These are phyloP conservation scores for Wickerhamiella australiensis DNA, from an alignment of 805 yeast species.

Conservation along the genomic window DNA sequence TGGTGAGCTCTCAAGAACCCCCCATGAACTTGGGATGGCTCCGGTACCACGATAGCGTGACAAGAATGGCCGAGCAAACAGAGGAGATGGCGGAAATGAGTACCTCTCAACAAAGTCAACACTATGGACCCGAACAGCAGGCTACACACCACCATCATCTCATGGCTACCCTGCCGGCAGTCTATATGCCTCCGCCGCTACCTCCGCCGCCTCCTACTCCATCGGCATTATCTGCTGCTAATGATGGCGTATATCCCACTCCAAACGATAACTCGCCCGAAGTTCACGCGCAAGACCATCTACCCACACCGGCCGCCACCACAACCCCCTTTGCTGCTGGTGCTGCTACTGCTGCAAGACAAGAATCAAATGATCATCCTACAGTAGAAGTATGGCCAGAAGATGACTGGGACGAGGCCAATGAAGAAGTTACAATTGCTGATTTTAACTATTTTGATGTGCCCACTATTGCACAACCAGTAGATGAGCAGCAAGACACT, in stretches of 20 bases:
- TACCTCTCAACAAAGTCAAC: not conserved
- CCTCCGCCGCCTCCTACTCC: constrained; percentile 15
- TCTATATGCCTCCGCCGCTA: constrained; percentile 9
- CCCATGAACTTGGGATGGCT: constrained; percentile 12
- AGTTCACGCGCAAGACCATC: not conserved
- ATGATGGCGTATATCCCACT: constrained; percentile 10
- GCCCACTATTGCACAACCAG: constrained; percentile 4
- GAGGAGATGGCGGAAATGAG: not conserved
- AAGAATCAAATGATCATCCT: not conserved
- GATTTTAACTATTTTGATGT: constrained; percentile 33
- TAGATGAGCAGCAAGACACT: no score
- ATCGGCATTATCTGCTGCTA: not conserved
- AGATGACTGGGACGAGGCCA: constrained; percentile 17
- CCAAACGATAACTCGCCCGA: constrained; percentile 11
- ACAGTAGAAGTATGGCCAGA: constrained; percentile 9
- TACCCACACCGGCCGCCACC: not conserved
- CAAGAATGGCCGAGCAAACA: constrained; percentile 16
- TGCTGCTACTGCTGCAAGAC: not conserved
- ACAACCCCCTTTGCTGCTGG: not conserved
- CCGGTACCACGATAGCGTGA: constrained; percentile 13
- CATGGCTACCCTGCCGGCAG: constrained; percentile 2
- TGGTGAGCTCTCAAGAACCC: constrained; percentile 9
- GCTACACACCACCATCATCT: constrained; percentile 5
- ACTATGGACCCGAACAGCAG: not conserved
- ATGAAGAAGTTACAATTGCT: constrained; percentile 32